Base-by-base conservation (phyloP, 2,329 filamentous ascomycete species). In the Phoma sp. region DNA sequence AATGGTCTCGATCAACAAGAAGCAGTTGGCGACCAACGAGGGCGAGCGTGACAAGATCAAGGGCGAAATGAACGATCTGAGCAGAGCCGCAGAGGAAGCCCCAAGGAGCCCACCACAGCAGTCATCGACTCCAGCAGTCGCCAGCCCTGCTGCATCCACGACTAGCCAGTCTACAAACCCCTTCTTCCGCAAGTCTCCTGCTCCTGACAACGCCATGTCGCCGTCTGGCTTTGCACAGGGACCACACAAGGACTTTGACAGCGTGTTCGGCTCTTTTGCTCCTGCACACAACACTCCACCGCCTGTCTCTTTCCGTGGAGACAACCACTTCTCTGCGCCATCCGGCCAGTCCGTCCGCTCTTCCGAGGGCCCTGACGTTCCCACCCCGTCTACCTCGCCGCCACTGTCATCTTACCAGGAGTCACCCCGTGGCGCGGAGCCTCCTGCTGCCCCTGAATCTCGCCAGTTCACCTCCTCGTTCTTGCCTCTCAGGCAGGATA, bases 1-100 rank as follows among this genome's bases (percentile, higher is more conserved):
- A 14, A 82, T 98, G 61, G 93, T 96, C 27, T 93, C 95, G 38
- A 99, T 99, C 78, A 97, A 97, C 79, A 98, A 96, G 82, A 99
- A 99, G 79, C 95, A 99, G 77, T 80, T 98, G 56, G 86, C 89
- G 32, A 97, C 93, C 0, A 91, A 89, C 52, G 95, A 99, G 75
- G 85, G 85, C 42, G 93, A 98, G 73, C 86, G 90, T 29, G 93
- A 98, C 57, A 93, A 91, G 79, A 80, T 96, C 35, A 93, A 92
- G 78, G 79, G 81, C 1, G 93, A 98, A 73, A 88, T 89, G 39
- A 87, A 87, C 54, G 86, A 86, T 46, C 82, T 88, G 60, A 83
- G 77, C 72, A 88, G 82, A 80, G 84, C 78, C 67, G 86, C 79
- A 64, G 85, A 85, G 69, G 87, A 86, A 56, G 64, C 45, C 30